These are phyloP conservation scores for Citrus glauca DNA, from an alignment of 345 rosid species.

Conservation along the genomic window DNA sequence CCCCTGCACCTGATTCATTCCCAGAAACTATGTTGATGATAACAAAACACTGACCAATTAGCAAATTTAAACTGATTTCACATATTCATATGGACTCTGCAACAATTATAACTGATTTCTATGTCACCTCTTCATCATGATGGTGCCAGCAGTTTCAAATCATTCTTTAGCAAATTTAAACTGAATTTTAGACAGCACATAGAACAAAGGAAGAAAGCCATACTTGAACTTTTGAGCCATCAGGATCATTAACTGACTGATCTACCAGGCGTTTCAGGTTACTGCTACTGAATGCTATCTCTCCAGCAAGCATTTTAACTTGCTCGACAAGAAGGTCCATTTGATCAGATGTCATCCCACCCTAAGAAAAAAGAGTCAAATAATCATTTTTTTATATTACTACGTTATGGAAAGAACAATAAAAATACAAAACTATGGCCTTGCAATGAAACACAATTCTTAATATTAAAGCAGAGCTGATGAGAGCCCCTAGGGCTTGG, in stretches of 20 bases:
- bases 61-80: too few species aligned
- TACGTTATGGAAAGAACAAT: neutral
- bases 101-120: neutral
- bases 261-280: conserved; percentile 93
- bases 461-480: neutral
- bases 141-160: neutral
- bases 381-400: neutral
- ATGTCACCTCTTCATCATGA: neutral
- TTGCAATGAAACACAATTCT: neutral
- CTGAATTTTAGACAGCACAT: neutral
- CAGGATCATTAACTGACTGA: conserved; percentile 86
- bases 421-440: neutral
- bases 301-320: conserved; percentile 99
- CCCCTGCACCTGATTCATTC: too few species aligned
- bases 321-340: conserved; percentile 97
- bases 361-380: conserved; percentile 37
- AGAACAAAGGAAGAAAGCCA: conserved; percentile 7
- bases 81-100: neutral
- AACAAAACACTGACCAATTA: neutral
- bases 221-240: conserved; percentile 77
- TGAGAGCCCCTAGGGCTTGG: too few species aligned
- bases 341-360: conserved; percentile 78
- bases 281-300: conserved; percentile 90
- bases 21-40: neutral
- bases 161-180: conserved; percentile 3